Conservation (phyloP, 2,329 filamentous ascomycete genomes). For the Cercospora beticola region DNA sequence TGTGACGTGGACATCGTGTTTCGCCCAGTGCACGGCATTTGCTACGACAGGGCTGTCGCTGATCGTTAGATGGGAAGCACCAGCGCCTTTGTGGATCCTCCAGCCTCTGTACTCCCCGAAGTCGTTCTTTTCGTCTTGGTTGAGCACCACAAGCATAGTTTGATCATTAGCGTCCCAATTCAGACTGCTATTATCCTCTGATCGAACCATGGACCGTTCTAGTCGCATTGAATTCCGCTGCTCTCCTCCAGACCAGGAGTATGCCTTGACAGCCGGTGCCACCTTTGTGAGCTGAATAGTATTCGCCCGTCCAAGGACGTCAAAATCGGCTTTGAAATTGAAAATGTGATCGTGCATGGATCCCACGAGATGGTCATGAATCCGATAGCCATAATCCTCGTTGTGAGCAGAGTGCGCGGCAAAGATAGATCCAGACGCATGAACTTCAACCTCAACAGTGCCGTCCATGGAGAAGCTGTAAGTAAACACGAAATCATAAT, state of each 20-base stretch:
- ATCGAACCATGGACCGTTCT: constrained; percentile 42
- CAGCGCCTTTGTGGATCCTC: constrained; percentile 43
- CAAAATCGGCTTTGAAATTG: constrained; percentile 57
- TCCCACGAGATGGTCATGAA: constrained; percentile 51
- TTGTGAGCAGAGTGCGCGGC: constrained; percentile 48
- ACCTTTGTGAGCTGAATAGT: constrained; percentile 39
- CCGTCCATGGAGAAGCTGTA: constrained; percentile 56
- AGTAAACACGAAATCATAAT: constrained; percentile 47
- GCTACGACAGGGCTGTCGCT: constrained; percentile 29
- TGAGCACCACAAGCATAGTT: constrained; percentile 54
- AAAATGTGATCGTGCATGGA: constrained; percentile 58
- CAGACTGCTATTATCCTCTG: constrained; percentile 42
- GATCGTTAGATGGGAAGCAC: constrained; percentile 33
- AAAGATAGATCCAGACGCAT: constrained; percentile 57
- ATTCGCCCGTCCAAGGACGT: constrained; percentile 52
- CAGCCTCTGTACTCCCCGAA: constrained; percentile 57
- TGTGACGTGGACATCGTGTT: constrained; percentile 44
- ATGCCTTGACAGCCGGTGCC: constrained; percentile 37
- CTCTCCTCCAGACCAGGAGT: constrained; percentile 53
- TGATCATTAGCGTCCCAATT: constrained; percentile 52
- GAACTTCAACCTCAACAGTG: constrained; percentile 51
- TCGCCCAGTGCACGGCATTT: constrained; percentile 39
- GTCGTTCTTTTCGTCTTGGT: constrained; percentile 50
- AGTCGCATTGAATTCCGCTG: constrained; percentile 55
- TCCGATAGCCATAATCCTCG: constrained; percentile 51